Evolutionary conservation across 768 basidiomycete species (phyloP).

Genomic region (Hygrophorus pudorinus): DNA sequence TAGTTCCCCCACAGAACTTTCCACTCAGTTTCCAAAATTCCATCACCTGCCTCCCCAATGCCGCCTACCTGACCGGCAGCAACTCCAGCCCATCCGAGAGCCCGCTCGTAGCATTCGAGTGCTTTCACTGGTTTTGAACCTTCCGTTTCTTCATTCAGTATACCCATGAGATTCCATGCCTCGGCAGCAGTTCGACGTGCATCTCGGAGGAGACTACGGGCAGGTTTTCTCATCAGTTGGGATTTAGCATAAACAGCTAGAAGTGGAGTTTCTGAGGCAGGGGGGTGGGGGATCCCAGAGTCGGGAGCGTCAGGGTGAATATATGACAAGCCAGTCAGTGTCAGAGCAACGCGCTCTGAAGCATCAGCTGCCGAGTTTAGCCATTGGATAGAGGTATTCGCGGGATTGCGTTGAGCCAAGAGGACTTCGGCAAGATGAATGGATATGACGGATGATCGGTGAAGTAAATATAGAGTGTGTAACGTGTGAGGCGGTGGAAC

Average conservation of each 20-base stretch:
- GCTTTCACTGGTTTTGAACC: slow-evolving; percentile 29
- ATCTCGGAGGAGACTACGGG: slow-evolving; percentile 52
- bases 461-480: slow-evolving; percentile 57
- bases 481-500: slow-evolving; percentile 49
- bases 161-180: slow-evolving; percentile 66
- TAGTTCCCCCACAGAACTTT: slow-evolving; percentile 51
- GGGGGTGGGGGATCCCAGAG: slow-evolving; percentile 8
- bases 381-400: slow-evolving; percentile 40
- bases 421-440: slow-evolving; percentile 68
- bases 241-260: slow-evolving; percentile 36
- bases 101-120: slow-evolving; percentile 57
- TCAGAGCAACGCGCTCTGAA: slow-evolving; percentile 53
- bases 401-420: slow-evolving; percentile 35
- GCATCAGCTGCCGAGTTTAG: slow-evolving; percentile 54
- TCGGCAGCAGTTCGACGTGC: slow-evolving; percentile 63
- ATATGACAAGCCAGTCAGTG: slow-evolving; percentile 35
- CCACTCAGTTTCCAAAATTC: slow-evolving; percentile 53
- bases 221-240: slow-evolving; percentile 41
- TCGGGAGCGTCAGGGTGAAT: slow-evolving; percentile 26
- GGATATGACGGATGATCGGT: slow-evolving; percentile 64
- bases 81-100: slow-evolving; percentile 57
- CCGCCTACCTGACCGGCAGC: slow-evolving; percentile 25
- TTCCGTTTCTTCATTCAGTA: slow-evolving; percentile 42
- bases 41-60: slow-evolving; percentile 35
- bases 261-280: slow-evolving; percentile 23